Evolutionary conservation across 2,329 filamentous ascomycete species (phyloP).

Genomic region (Hyphodiscus sp.): DNA sequence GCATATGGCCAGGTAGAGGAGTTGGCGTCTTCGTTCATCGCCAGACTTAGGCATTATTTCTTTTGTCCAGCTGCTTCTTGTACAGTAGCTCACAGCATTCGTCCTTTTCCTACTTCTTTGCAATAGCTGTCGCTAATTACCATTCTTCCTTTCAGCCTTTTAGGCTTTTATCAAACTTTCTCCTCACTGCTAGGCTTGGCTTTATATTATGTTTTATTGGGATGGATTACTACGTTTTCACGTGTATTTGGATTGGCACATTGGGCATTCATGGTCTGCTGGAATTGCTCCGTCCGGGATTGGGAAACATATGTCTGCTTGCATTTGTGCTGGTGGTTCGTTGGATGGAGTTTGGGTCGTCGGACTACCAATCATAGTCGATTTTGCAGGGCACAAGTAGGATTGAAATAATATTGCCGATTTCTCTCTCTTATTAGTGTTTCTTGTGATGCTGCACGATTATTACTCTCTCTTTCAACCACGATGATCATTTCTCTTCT

Average conservation of each 20-base stretch:
- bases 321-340: background rate
- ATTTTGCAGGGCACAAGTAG: background rate
- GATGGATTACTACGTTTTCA: background rate
- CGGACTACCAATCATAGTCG: background rate
- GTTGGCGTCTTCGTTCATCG: conserved; percentile 19
- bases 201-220: background rate
- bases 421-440: background rate
- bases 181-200: background rate
- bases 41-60: conserved; percentile 11
- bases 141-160: background rate
- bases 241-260: background rate
- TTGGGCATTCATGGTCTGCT: background rate
- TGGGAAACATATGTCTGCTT: background rate
- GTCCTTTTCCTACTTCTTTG: background rate
- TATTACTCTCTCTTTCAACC: background rate
- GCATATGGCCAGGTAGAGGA: conserved; percentile 23
- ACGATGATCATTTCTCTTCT: background rate
- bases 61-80: conserved; percentile 18
- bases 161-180: background rate
- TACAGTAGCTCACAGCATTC: conserved; percentile 16
- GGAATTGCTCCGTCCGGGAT: background rate
- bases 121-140: background rate
- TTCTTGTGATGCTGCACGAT: background rate
- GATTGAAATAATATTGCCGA: background rate
- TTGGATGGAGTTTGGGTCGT: background rate